Evolutionary conservation across 805 yeast species (phyloP).

Genomic region (Metschnikowia lochheadii): DNA sequence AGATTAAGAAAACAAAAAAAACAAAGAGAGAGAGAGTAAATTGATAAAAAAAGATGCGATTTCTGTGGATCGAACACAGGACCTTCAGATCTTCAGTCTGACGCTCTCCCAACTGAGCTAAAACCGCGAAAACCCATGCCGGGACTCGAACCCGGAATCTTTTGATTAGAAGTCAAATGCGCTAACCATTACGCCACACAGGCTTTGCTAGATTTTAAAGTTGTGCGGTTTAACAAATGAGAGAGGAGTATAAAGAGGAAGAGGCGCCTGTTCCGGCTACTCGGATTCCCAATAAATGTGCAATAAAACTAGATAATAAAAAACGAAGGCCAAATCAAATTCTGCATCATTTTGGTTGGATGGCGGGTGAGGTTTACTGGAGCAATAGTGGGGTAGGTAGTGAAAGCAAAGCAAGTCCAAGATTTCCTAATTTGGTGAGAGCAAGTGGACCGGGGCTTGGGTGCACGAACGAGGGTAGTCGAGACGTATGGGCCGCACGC

Average conservation of each 20-base stretch:
- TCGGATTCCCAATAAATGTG: no score
- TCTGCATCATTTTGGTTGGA: no score
- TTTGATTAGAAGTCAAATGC: slow-evolving; percentile 21
- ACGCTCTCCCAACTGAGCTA: slow-evolving; percentile 34
- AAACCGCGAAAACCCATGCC: slow-evolving; percentile 24
- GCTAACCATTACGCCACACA: slow-evolving; percentile 21
- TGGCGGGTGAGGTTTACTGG: no score
- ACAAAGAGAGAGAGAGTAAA: no score
- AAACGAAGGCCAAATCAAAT: no score
- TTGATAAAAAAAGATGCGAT: slow-evolving; percentile 10
- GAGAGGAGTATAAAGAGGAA: no score
- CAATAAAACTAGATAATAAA: no score
- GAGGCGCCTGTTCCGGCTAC: no score
- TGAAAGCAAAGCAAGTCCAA: neutral
- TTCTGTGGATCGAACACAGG: slow-evolving; percentile 22
- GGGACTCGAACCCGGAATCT: slow-evolving; percentile 22
- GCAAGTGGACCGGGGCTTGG: neutral
- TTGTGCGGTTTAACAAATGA: no score
- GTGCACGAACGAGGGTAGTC: neutral
- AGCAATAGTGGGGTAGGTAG: neutral
- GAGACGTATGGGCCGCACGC: neutral
- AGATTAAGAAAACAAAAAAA: no score
- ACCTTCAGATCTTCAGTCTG: slow-evolving; percentile 26
- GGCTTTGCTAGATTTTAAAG: neutral
- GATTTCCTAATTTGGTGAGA: neutral